phyloP scores from a whole-genome alignment of 306 rosid species.

The Acacia confusa region DNA sequence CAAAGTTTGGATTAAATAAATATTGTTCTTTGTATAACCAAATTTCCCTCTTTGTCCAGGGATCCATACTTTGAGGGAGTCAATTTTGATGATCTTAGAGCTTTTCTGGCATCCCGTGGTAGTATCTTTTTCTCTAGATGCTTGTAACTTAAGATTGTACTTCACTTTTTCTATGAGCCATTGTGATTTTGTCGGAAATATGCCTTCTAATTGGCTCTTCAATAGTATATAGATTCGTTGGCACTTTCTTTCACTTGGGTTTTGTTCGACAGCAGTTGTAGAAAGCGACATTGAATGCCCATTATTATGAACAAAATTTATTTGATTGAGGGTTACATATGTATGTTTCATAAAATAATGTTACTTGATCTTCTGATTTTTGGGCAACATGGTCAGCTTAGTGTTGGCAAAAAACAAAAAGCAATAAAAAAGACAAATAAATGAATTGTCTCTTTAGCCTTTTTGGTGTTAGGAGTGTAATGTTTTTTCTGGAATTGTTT shows the following conservation, averaged over 20 bases:
- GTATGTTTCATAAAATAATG: no score
- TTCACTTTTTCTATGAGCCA: not conserved
- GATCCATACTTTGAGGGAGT: conserved; percentile 79
- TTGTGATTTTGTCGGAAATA: conserved; percentile 4
- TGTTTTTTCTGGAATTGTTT: not conserved
- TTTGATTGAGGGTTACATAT: no score
- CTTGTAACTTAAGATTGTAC: not conserved
- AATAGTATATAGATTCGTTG: not conserved
- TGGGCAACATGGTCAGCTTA: not conserved
- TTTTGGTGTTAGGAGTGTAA: not conserved
- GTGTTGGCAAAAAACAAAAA: not conserved
- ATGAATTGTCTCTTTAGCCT: not conserved
- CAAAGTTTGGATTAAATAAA: not conserved
- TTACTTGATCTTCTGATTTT: not conserved
- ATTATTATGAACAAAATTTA: no score
- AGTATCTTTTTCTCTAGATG: conserved; percentile 22
- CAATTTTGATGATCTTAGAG: conserved; percentile 60
- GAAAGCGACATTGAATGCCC: not conserved
- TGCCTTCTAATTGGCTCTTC: not conserved
- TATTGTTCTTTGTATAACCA: not conserved
- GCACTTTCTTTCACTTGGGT: not conserved
- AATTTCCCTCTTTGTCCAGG: conserved; percentile 50
- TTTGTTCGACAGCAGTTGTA: not conserved
- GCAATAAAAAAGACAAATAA: no score
- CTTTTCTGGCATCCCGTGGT: conserved; percentile 77